These are phyloP conservation scores for Cystofilobasidium capitatum DNA, from an alignment of 768 basidiomycete species.

Conservation along the genomic window DNA sequence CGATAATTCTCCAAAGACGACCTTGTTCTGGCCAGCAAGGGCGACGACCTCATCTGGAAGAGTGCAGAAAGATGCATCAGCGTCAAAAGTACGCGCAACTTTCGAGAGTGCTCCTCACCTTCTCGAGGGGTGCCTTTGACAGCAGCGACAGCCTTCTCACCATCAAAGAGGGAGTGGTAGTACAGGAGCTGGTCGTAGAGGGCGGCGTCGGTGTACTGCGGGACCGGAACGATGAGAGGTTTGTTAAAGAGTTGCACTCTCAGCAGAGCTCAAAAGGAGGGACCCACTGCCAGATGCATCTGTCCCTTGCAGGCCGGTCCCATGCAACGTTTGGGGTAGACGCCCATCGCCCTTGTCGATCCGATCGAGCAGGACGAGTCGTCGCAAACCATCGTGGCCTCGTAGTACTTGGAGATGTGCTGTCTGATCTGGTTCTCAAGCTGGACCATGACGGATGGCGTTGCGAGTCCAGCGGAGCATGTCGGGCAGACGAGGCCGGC, in stretches of 20 bases:
- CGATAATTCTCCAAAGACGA: slow-evolving; percentile 49
- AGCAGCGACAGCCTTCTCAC: slow-evolving; percentile 51
- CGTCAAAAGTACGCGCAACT: slow-evolving; percentile 8
- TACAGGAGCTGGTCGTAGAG: slow-evolving; percentile 86
- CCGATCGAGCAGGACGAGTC: slow-evolving; percentile 65
- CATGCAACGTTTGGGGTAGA: slow-evolving; percentile 76
- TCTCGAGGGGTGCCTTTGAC: slow-evolving; percentile 44
- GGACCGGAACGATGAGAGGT: slow-evolving; percentile 3
- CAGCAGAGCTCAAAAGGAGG: neutral
- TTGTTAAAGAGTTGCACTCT: slow-evolving; percentile 4
- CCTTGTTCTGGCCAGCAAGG: slow-evolving; percentile 47
- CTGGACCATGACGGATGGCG: slow-evolving; percentile 65
- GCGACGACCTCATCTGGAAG: slow-evolving; percentile 50
- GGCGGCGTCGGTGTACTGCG: slow-evolving; percentile 68
- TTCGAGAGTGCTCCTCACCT: slow-evolving; percentile 11
- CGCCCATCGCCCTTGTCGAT: slow-evolving; percentile 85
- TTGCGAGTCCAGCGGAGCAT: slow-evolving; percentile 50
- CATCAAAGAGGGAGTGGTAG: slow-evolving; percentile 68
- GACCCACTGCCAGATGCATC: slow-evolving; percentile 64
- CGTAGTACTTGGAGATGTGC: slow-evolving; percentile 71
- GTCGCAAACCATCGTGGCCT: slow-evolving; percentile 78
- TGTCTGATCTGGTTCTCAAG: slow-evolving; percentile 75
- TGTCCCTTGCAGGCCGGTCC: slow-evolving; percentile 57
- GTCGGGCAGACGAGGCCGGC: slow-evolving; percentile 61
- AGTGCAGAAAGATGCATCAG: neutral